Base-by-base conservation (phyloP, 1,284 basidiomycete genomes). In the Vanrija sp. region DNA sequence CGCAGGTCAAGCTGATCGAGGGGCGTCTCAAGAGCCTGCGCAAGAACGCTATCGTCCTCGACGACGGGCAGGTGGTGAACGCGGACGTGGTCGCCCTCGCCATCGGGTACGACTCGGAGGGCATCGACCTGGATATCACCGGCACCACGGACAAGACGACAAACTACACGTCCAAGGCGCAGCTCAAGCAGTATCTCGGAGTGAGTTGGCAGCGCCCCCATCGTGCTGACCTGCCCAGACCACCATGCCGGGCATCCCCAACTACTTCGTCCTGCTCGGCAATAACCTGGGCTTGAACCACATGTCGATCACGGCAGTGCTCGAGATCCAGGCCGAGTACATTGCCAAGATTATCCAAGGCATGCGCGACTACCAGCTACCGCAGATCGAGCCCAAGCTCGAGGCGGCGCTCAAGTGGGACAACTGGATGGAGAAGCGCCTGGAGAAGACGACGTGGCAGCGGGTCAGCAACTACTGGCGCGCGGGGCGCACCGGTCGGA, bases 1-100 rank as follows among this genome's bases (percentile, higher is more conserved):
- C 54, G 10, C 65, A 67, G 36, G 64, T 65, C 14, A 59, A 54
- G 6, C 43, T 61, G 9, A 47, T 64, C 7, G 52, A 49, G 42
- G 56, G 49, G 3, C 23, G 24, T 12, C 49, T 50, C n/a, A 37
- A 35, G 24, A n/a, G 56, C 43, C 23, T 50, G 35, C 44, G 42
- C 6, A 43, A 52, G 24, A 44, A 52, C 10, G 54, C 42, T 8
- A 49, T 62, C 45, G 53, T 55, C 2, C 50, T 58, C n/a, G 48
- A 50, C 19, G 57, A 62, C 35, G 60, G 57, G 38, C 47, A 31
- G 47, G 51, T 45, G 22, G 41, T 55, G 19, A 45, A 45, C 16
- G 51, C 50, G 4, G 60, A 62, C 41, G 54, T 57, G 2, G 54
- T 58, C 19, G 45, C 59, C 24, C 45, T 59, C 10, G 43, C 49